Percentiles rank a stretch among this genome's conserved stretches.
phyloP scores from a whole-genome alignment of 148 eudicot species.

The Hydrangea macrophylla region DNA sequence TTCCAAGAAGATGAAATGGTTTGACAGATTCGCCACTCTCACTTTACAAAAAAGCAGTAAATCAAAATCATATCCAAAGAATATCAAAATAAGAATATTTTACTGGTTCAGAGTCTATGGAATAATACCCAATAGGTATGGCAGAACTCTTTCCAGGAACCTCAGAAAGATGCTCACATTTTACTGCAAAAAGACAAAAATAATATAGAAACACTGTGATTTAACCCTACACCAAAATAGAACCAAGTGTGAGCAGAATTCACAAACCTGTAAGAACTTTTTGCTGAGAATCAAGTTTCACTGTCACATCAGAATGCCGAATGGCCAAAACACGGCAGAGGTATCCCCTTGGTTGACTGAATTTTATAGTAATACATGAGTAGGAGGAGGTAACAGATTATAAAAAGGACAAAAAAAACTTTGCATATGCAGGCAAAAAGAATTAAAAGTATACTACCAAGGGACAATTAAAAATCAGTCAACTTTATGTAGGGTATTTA shows the following conservation, averaged over 20 bases:
- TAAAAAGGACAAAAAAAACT: no score
- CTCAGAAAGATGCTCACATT: constrained; percentile 87
- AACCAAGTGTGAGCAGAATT: constrained; percentile 13
- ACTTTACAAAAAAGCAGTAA: constrained; percentile 31
- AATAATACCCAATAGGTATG: constrained; percentile 43
- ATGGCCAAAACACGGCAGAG: constrained; percentile 83
- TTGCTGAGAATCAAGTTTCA: constrained; percentile 91
- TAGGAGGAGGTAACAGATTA: not conserved
- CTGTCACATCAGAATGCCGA: constrained; percentile 80
- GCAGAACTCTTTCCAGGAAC: constrained; percentile 68
- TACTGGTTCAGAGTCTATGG: not conserved
- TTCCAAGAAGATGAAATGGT: constrained; percentile 81
- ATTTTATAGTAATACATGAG: constrained; percentile 12
- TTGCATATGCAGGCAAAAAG: no score
- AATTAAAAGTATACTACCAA: no score
- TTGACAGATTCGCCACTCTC: constrained; percentile 59
- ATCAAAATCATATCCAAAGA: constrained; percentile 12
- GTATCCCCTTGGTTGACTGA: constrained; percentile 55
- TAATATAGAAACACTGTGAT: not conserved
- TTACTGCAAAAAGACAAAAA: constrained; percentile 44
- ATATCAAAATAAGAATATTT: not conserved
- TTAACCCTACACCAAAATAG: constrained; percentile 3
- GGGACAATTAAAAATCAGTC: no score
- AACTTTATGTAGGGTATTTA: no score
- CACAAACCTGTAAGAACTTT: constrained; percentile 85